phyloP scores from a whole-genome alignment of 192 early-diverging fungal species.

The Coemansia sp. region DNA sequence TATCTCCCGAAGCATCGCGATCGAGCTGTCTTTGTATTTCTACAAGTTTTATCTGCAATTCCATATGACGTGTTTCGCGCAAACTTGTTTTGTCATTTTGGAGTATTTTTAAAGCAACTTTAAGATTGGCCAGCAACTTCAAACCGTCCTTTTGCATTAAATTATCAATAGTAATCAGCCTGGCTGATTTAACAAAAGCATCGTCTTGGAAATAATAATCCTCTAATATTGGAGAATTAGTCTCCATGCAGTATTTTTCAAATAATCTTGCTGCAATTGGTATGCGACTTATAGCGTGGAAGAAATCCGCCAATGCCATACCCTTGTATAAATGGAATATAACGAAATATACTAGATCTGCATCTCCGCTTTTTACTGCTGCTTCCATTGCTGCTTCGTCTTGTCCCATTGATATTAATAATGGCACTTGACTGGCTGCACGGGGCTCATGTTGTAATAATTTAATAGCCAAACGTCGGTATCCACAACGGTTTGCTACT shows the following conservation, averaged over 20 bases:
- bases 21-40: slow-evolving; percentile 71
- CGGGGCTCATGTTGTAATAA: slow-evolving; percentile 92
- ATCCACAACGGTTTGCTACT: slow-evolving; percentile 81
- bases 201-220: slow-evolving; percentile 99
- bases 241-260: slow-evolving; percentile 78
- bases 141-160: slow-evolving; percentile 46
- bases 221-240: slow-evolving; percentile 72
- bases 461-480: slow-evolving; percentile 72
- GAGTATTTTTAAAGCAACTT: slow-evolving; percentile 69
- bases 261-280: slow-evolving; percentile 82
- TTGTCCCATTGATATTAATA: slow-evolving; percentile 91
- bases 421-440: slow-evolving; percentile 90
- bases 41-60: slow-evolving; percentile 64
- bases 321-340: slow-evolving; percentile 88
- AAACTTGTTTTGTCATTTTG: slow-evolving; percentile 65
- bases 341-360: slow-evolving; percentile 93
- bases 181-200: slow-evolving; percentile 60
- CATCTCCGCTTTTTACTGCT: slow-evolving; percentile 92
- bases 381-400: slow-evolving; percentile 84
- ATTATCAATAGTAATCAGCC: slow-evolving; percentile 56
- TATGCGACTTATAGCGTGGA: slow-evolving; percentile 76
- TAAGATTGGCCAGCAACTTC: slow-evolving; percentile 68
- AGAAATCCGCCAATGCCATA: slow-evolving; percentile 82
- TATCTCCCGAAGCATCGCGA: slow-evolving; percentile 57
- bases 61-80: slow-evolving; percentile 70